phyloP scores from a whole-genome alignment of 2,329 filamentous ascomycete genomes.

The Colletotrichum lupini region DNA sequence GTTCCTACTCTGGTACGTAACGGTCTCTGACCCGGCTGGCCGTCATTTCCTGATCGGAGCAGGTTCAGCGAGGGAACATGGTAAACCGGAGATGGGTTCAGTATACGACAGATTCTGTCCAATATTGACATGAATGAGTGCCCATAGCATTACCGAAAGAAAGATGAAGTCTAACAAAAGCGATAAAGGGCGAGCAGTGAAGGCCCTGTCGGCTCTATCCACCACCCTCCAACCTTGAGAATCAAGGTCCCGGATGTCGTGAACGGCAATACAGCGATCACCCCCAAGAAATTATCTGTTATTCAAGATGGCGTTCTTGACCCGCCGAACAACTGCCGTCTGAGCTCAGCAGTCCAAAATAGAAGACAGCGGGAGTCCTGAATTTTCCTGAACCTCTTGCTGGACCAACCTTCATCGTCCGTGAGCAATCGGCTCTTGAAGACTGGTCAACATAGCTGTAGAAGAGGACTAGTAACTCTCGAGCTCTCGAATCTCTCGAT shows the following conservation, averaged over 20 bases:
- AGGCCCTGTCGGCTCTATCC: background rate
- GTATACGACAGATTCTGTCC: slow-evolving; percentile 8
- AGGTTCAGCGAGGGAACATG: slow-evolving; percentile 15
- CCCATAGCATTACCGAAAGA: background rate
- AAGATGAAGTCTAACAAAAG: background rate
- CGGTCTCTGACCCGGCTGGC: background rate
- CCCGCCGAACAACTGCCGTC: background rate
- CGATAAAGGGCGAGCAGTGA: background rate
- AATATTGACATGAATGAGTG: slow-evolving; percentile 1
- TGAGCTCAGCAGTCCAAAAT: slow-evolving; percentile 24
- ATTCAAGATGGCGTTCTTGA: slow-evolving; percentile 10
- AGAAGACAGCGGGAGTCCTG: slow-evolving; percentile 28
- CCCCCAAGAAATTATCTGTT: background rate
- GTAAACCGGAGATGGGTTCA: slow-evolving; percentile 21
- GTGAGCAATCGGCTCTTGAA: slow-evolving; percentile 25
- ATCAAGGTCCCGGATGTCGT: background rate
- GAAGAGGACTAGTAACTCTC: background rate
- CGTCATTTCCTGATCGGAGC: slow-evolving; percentile 19
- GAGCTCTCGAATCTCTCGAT: slow-evolving; percentile 4
- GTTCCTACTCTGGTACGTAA: slow-evolving; percentile 14
- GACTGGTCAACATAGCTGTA: slow-evolving; percentile 1
- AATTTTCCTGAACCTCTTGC: slow-evolving; percentile 32
- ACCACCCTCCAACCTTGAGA: background rate
- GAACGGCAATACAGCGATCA: background rate
- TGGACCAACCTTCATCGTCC: slow-evolving; percentile 9